Percentiles rank a stretch among this genome's conserved stretches.
Conservation (phyloP, 495 filamentous ascomycete genomes). For the Ramalina intermedia region DNA sequence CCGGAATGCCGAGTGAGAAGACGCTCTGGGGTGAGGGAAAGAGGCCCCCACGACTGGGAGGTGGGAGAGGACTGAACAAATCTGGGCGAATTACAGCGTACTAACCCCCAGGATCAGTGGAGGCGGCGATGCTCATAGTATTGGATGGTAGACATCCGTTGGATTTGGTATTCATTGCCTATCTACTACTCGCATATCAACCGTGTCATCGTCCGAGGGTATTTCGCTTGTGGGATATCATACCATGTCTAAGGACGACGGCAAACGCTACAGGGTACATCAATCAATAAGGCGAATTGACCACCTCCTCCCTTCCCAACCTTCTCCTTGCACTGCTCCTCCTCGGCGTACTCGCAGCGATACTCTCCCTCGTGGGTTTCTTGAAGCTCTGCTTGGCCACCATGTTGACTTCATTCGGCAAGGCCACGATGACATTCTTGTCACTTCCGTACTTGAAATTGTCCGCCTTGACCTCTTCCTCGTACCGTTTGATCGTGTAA, state of each 20-base stretch:
- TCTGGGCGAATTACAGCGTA: too few relatives aligned
- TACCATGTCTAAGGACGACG: not conserved
- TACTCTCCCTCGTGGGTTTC: conserved; percentile 85
- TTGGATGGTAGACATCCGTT: too few relatives aligned
- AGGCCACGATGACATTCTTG: conserved; percentile 92
- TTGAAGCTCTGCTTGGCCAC: conserved; percentile 71
- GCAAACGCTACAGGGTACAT: not conserved
- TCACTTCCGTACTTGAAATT: conserved; percentile 96
- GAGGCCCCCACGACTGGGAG: too few relatives aligned
- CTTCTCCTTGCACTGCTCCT: conserved; percentile 31
- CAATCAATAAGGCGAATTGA: conserved; percentile 66
- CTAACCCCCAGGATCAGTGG: too few relatives aligned
- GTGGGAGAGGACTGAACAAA: too few relatives aligned
- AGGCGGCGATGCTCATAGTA: too few relatives aligned
- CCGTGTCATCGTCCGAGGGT: too few relatives aligned
- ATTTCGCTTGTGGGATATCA: too few relatives aligned
- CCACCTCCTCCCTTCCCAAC: conserved; percentile 61
- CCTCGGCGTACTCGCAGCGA: conserved; percentile 41
- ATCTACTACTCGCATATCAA: too few relatives aligned
- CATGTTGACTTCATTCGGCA: conserved; percentile 98
- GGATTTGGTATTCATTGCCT: too few relatives aligned
- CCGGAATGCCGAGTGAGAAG: not conserved
- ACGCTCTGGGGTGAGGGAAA: not conserved
- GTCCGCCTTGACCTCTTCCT: conserved; percentile 92
- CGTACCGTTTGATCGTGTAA: conserved; percentile 92